A percentile compares a stretch with the other conserved stretches of the same genome.
These are phyloP conservation scores for Apophysomyces sp. DNA, from an alignment of 371 early-diverging fungal genomes.

Conservation along the genomic window DNA sequence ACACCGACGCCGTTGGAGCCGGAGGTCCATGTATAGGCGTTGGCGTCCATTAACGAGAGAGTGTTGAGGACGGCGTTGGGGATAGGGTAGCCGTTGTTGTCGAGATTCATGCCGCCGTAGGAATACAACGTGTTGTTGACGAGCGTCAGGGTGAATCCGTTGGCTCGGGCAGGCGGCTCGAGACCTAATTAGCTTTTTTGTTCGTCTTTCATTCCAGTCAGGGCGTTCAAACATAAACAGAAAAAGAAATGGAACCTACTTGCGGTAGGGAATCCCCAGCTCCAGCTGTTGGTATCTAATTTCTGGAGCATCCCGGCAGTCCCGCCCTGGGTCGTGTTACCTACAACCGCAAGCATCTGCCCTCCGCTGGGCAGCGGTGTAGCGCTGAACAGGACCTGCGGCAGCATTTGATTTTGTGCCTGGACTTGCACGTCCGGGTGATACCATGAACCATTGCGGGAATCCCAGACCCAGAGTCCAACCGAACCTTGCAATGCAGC, in stretches of 20 bases:
- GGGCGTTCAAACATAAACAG: not conserved
- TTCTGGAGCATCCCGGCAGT: slow-evolving; percentile 13
- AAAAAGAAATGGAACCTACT: not conserved
- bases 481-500: slow-evolving; percentile 11
- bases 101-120: slow-evolving; percentile 19
- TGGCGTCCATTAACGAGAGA: slow-evolving; percentile 15
- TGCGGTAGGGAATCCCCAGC: slow-evolving; percentile 21
- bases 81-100: slow-evolving; percentile 8
- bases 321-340: slow-evolving; percentile 12
- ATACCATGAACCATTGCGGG: slow-evolving; percentile 22
- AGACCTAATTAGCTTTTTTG: slow-evolving; percentile 5
- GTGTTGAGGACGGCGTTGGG: slow-evolving; percentile 12
- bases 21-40: slow-evolving; percentile 15
- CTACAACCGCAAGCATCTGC: slow-evolving; percentile 16
- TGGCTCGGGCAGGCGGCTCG: slow-evolving; percentile 9
- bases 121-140: slow-evolving; percentile 20
- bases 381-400: slow-evolving; percentile 16
- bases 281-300: slow-evolving; percentile 20
- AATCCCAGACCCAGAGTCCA: slow-evolving; percentile 20
- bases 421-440: slow-evolving; percentile 12
- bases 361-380: slow-evolving; percentile 16
- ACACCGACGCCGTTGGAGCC: slow-evolving; percentile 17
- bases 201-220: slow-evolving; percentile 6
- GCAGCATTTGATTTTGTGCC: slow-evolving; percentile 2
- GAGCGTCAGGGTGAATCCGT: slow-evolving; percentile 10